phyloP scores from a whole-genome alignment of 768 basidiomycete genomes.

The Mrakia gelida region DNA sequence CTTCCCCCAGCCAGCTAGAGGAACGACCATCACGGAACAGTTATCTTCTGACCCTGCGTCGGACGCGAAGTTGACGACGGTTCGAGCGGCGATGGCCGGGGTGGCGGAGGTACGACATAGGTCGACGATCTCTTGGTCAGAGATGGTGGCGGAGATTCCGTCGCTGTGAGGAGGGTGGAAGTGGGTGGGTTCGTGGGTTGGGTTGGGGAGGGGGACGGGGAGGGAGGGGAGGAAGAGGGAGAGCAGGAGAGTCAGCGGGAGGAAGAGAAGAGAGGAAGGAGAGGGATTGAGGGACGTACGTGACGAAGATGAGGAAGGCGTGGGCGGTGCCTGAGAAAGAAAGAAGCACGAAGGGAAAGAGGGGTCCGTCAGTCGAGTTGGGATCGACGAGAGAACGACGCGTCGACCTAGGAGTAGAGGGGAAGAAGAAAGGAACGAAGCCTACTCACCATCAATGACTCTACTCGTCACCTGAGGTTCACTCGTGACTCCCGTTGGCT shows the following conservation, averaged over 20 bases:
- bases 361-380: not conserved
- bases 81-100: slow-evolving; percentile 12
- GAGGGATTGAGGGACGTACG: slow-evolving; percentile 41
- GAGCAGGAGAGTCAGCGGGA: not conserved
- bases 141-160: slow-evolving; percentile 82
- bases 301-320: slow-evolving; percentile 82
- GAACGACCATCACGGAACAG: slow-evolving; percentile 82
- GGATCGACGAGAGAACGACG: not conserved
- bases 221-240: not conserved
- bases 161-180: slow-evolving; percentile 49
- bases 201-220: not conserved
- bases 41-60: slow-evolving; percentile 78
- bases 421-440: not conserved
- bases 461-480: slow-evolving; percentile 30
- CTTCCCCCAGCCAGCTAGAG: slow-evolving; percentile 86
- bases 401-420: too few relatives aligned
- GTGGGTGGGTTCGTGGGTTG: not conserved
- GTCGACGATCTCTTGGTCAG: slow-evolving; percentile 92
- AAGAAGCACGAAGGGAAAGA: not conserved
- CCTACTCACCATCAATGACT: slow-evolving; percentile 23
- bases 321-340: slow-evolving; percentile 62
- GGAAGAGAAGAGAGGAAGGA: not conserved
- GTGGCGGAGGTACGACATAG: slow-evolving; percentile 45
- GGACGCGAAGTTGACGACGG: slow-evolving; percentile 14
- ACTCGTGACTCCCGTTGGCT: slow-evolving; percentile 76